A percentile compares a stretch with the other conserved stretches of the same genome.
phyloP scores from a whole-genome alignment of 1,139 yeast species.

The Blastobotrys buckinghamii region DNA sequence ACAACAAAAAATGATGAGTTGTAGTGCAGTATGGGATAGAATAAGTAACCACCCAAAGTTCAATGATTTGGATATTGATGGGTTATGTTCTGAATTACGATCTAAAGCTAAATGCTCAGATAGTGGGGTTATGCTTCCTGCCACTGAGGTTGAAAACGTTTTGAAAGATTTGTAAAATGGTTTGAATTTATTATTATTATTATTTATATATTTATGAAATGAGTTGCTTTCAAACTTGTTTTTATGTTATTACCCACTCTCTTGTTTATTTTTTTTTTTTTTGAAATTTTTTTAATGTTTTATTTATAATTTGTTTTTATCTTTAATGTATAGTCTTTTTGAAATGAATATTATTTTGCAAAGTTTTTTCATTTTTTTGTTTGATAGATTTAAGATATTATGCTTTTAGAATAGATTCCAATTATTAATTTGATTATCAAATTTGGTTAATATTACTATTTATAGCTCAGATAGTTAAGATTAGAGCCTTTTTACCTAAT shows the following conservation, averaged over 20 bases:
- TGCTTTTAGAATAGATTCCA: no score
- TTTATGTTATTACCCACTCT: neutral
- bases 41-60: slow-evolving; percentile 91
- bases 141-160: slow-evolving; percentile 66
- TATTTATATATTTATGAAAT: slow-evolving; percentile 15
- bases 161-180: slow-evolving; percentile 33
- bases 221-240: neutral
- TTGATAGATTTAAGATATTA: neutral
- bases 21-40: slow-evolving; percentile 95
- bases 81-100: slow-evolving; percentile 81
- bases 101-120: slow-evolving; percentile 95
- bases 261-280: no score
- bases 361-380: neutral
- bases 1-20: slow-evolving; percentile 44
- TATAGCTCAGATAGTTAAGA: no score
- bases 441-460: no score
- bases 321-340: no score
- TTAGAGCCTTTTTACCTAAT: no score
- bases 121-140: slow-evolving; percentile 78
- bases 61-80: slow-evolving; percentile 88
- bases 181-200: slow-evolving; percentile 1
- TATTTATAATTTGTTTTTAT: slow-evolving; percentile 29
- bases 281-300: no score
- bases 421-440: no score
- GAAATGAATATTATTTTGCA: no score